phyloP scores from a whole-genome alignment of 2,329 filamentous ascomycete genomes.

The Amesomyces nigricolor region DNA sequence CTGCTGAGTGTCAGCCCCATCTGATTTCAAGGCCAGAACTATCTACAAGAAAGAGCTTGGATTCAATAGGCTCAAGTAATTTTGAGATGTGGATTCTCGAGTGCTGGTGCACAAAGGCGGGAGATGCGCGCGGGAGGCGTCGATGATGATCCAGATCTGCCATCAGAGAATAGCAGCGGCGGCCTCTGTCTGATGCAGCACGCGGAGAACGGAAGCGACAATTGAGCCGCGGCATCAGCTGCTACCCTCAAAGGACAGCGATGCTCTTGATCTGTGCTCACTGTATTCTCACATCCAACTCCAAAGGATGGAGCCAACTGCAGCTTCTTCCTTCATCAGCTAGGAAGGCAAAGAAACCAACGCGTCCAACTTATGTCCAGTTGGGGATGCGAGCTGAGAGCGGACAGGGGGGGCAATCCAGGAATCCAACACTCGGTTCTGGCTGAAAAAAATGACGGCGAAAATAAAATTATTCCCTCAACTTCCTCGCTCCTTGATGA shows the following conservation, averaged over 20 bases:
- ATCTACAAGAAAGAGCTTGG: too few species aligned
- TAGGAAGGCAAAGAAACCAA: too few species aligned
- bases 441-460: too few species aligned
- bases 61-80: too few species aligned
- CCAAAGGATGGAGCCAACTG: neutral
- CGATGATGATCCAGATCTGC: neutral
- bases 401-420: too few species aligned
- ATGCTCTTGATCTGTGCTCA: neutral
- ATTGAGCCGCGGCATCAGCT: neutral
- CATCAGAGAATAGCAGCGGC: neutral
- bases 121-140: neutral
- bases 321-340: neutral
- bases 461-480: neutral
- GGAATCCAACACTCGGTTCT: too few species aligned
- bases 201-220: conserved; percentile 2
- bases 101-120: neutral
- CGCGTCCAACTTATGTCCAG: too few species aligned
- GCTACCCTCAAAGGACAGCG: neutral
- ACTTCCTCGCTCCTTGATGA: neutral
- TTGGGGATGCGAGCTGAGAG: neutral
- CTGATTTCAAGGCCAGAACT: too few species aligned
- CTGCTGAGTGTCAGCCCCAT: too few species aligned
- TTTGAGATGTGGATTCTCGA: neutral
- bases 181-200: neutral
- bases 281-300: neutral